phyloP scores from a whole-genome alignment of 1,284 basidiomycete species.

The Acaromyces ingoldii region DNA sequence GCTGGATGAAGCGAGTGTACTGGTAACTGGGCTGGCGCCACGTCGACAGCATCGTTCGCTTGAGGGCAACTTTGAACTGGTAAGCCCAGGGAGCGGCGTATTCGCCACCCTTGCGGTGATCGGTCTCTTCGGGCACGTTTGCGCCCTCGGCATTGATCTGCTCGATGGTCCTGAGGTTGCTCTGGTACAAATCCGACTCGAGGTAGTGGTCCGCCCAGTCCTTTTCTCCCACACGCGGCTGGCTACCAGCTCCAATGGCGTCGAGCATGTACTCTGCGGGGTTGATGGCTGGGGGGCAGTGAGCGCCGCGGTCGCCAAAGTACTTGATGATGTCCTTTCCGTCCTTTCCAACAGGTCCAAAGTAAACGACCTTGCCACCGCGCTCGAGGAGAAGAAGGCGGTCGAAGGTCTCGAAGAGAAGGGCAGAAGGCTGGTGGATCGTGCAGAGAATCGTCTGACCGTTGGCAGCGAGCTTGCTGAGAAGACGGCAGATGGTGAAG shows the following conservation, averaged over 20 bases:
- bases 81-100: slow-evolving; percentile 68
- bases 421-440: slow-evolving; percentile 66
- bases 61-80: slow-evolving; percentile 70
- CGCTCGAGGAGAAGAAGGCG: slow-evolving; percentile 54
- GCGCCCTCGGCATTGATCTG: slow-evolving; percentile 54
- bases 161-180: slow-evolving; percentile 52
- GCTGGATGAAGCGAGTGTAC: slow-evolving; percentile 66
- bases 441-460: slow-evolving; percentile 65
- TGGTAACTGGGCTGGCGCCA: slow-evolving; percentile 52
- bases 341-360: slow-evolving; percentile 59
- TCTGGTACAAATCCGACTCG: slow-evolving; percentile 49
- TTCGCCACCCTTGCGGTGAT: slow-evolving; percentile 23
- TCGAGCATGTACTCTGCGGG: slow-evolving; percentile 56
- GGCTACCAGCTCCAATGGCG: slow-evolving; percentile 50
- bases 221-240: slow-evolving; percentile 43
- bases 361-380: slow-evolving; percentile 57
- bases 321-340: slow-evolving; percentile 57
- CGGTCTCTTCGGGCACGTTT: slow-evolving; percentile 35
- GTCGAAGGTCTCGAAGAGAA: slow-evolving; percentile 65
- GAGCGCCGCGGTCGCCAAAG: slow-evolving; percentile 57
- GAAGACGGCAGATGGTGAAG: slow-evolving; percentile 74
- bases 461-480: slow-evolving; percentile 72
- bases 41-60: slow-evolving; percentile 62
- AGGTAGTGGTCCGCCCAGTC: slow-evolving; percentile 52
- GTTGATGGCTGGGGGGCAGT: slow-evolving; percentile 56